Evolutionary conservation across 805 yeast species (phyloP).

Genomic region (Kuraishia piskuri): DNA sequence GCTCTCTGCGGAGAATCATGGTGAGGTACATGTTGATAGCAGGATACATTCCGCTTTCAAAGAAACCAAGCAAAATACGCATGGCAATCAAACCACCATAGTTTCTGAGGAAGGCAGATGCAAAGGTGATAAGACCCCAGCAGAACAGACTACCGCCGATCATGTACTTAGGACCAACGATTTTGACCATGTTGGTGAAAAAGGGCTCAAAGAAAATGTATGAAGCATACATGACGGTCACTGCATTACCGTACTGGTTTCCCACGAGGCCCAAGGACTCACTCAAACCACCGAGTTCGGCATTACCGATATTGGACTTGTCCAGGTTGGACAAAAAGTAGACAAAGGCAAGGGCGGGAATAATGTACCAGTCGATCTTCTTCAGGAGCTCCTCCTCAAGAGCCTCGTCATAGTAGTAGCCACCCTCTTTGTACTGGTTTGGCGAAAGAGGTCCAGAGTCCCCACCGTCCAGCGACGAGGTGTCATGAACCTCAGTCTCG

Average conservation of each 20-base stretch:
- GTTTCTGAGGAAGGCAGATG: conserved; percentile 25
- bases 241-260: conserved; percentile 30
- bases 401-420: not conserved
- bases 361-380: conserved; percentile 32
- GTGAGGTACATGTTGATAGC: conserved; percentile 30
- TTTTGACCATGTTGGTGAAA: conserved; percentile 23
- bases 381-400: conserved; percentile 19
- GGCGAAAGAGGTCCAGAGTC: not conserved
- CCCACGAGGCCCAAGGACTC: conserved; percentile 31
- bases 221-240: conserved; percentile 30
- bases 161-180: conserved; percentile 28
- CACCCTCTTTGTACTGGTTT: not conserved
- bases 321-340: conserved; percentile 27
- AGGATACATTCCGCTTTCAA: conserved; percentile 35
- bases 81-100: conserved; percentile 17
- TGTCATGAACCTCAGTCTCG: not conserved
- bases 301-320: conserved; percentile 45
- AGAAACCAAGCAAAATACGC: conserved; percentile 29
- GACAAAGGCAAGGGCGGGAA: conserved; percentile 32
- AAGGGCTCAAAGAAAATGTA: conserved; percentile 34
- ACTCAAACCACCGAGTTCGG: conserved; percentile 40
- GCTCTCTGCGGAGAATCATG: conserved; percentile 28
- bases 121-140: conserved; percentile 30
- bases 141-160: conserved; percentile 23
- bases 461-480: not conserved